Evolutionary conservation across 2,329 filamentous ascomycete species (phyloP).

Genomic region (Hypoxylon sp.): DNA sequence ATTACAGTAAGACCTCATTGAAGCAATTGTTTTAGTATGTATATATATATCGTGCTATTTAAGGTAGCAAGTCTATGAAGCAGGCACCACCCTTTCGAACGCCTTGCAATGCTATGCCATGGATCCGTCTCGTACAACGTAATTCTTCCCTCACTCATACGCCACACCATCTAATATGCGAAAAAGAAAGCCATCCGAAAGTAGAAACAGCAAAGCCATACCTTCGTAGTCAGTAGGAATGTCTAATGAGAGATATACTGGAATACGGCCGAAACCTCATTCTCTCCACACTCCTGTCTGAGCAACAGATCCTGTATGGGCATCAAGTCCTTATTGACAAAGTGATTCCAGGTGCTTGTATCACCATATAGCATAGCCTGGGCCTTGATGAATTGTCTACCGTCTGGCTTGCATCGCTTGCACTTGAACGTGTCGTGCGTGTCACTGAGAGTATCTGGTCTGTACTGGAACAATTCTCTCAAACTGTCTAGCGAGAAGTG

Average conservation of each 20-base stretch:
- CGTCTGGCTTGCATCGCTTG: conserved; percentile 91
- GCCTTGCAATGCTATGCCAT: conserved; percentile 14
- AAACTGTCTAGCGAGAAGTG: conserved; percentile 95
- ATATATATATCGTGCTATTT: not conserved
- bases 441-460: conserved; percentile 86
- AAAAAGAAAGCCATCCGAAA: conserved; percentile 10
- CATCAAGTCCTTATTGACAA: conserved; percentile 83
- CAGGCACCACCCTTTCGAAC: conserved; percentile 2
- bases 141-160: conserved; percentile 7
- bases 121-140: not conserved
- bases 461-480: conserved; percentile 94
- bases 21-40: not conserved
- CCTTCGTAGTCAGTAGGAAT: not conserved
- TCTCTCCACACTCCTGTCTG: conserved; percentile 84
- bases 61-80: conserved; percentile 4
- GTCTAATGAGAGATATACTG: conserved; percentile 93
- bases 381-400: conserved; percentile 88
- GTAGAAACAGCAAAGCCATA: not conserved
- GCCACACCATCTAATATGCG: conserved; percentile 11
- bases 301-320: conserved; percentile 92
- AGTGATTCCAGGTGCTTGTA: conserved; percentile 99
- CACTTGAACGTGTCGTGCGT: conserved; percentile 99
- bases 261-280: conserved; percentile 92
- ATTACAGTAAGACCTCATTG: conserved; percentile 2
- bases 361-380: conserved; percentile 97